phyloP scores from a whole-genome alignment of 1,284 basidiomycete species.

The Cystobasidium pallidum region DNA sequence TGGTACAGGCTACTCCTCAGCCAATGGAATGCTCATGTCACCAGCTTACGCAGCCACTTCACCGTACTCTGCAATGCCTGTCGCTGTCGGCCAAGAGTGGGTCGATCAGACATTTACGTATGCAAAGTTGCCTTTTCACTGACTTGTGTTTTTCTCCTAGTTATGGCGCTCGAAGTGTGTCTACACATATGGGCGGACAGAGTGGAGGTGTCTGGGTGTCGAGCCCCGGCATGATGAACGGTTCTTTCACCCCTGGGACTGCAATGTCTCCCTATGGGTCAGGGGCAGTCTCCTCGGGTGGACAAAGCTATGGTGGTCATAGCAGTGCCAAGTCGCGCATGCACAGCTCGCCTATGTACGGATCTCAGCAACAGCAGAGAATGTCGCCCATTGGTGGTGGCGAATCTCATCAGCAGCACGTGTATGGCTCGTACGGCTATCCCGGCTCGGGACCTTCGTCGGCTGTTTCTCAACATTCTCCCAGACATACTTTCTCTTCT shows the following conservation, averaged over 20 bases:
- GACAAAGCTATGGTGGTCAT: constrained; percentile 6
- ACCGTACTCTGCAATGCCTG: constrained; percentile 8
- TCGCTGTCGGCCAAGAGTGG: constrained; percentile 23
- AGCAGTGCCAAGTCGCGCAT: constrained; percentile 17
- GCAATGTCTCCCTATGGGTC: constrained; percentile 23
- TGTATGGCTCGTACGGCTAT: constrained; percentile 20
- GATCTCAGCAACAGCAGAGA: constrained; percentile 5
- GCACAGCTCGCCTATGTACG: constrained; percentile 20
- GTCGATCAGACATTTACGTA: background rate
- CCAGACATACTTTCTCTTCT: constrained; percentile 30
- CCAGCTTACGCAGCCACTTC: constrained; percentile 5
- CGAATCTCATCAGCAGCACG: constrained; percentile 4
- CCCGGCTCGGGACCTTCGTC: constrained; percentile 10
- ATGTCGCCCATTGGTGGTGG: background rate
- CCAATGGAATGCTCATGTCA: constrained; percentile 26
- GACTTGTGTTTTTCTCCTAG: background rate
- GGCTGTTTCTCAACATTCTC: constrained; percentile 8
- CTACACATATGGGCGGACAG: background rate
- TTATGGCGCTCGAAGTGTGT: constrained; percentile 7
- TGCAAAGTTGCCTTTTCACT: background rate
- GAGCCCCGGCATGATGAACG: constrained; percentile 15
- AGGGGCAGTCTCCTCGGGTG: background rate
- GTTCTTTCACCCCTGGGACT: constrained; percentile 9
- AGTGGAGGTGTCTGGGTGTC: constrained; percentile 21
- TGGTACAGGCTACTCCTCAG: constrained; percentile 5